Base-by-base conservation (phyloP, 2,329 filamentous ascomycete species). In the Trichoderma sp. region DNA sequence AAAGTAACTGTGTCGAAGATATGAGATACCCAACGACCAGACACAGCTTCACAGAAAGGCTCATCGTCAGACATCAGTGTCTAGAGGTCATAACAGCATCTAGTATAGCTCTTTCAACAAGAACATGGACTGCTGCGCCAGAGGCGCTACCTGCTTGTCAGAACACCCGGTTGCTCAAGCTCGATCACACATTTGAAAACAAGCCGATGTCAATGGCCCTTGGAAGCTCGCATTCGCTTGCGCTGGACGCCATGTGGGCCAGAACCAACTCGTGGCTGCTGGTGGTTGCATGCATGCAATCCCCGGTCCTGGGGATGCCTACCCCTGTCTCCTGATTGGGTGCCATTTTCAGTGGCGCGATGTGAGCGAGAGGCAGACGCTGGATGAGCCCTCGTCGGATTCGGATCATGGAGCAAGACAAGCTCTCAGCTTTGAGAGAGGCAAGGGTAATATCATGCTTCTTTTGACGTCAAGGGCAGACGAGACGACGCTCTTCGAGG, bases 171-270 rank as follows among this genome's bases (percentile, higher is more conserved):
- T 1, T 43, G 41, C 34, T 45, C 44, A n/a, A 19, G 43, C 12
- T 50, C 7, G 28, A 34, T 39, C 15, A 28, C n/a, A 39, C 15
- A 21, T 30, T 17, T n/a, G n/a, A 41, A 45, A 9, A 19, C 5
- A 9, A 19, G 48, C 5, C 48, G 19, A 52, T 30, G 34, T 19
- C 3, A 24, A 26, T 10, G 15, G 51, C 51, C 17, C 9, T 4
- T 21, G n/a, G 24, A 21, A 55, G 17, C 14, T 63, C 61, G 61
- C 61, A 63, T 63, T 63, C 61, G 61, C 52, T 63, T 63, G 52
- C n/a, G 45, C 28, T 44, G 21, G 61, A 45, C 28, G 61, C 52
- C 51, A 63, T 48, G 61, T 56, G 52, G 44, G 52, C 51, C 61
- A 50, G 41, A 10, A 17, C 43, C 28, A 26, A 19, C 28, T 15